A percentile compares a stretch with the other conserved stretches of the same genome.
Conservation (phyloP, 352 stramenopile species). For the Pythium aquatile region DNA sequence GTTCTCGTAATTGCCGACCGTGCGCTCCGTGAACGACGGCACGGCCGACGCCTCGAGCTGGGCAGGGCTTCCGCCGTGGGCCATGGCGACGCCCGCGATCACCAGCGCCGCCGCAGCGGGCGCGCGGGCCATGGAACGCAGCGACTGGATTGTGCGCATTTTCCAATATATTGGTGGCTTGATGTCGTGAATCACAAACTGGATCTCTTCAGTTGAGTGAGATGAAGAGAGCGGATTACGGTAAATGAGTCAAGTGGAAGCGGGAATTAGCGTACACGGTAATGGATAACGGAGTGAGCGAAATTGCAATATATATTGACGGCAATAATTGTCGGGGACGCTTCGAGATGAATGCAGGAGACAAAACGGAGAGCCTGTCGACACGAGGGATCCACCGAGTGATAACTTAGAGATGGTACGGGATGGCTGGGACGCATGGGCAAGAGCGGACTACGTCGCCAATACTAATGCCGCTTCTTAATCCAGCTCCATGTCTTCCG, state of each 20-base stretch:
- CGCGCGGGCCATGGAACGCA: conserved; percentile 17
- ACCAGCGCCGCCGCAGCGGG: conserved; percentile 22
- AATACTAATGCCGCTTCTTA: conserved; percentile 16
- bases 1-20: conserved; percentile 88
- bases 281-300: background rate
- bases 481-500: conserved; percentile 73
- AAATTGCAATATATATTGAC: conserved; percentile 7
- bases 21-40: conserved; percentile 75
- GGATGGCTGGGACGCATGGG: background rate
- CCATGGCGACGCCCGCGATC: conserved; percentile 9
- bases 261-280: background rate
- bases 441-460: too few species aligned
- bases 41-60: conserved; percentile 26
- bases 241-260: background rate
- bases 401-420: background rate
- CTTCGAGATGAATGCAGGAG: background rate
- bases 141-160: conserved; percentile 9
- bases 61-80: background rate
- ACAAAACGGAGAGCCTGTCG: background rate
- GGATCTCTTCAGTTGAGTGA: conserved; percentile 18
- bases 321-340: conserved; percentile 10
- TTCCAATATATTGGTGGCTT: background rate
- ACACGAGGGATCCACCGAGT: background rate
- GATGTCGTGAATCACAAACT: conserved; percentile 5
- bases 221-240: background rate